Conservation (phyloP, 2,329 filamentous ascomycete genomes). For the Tolypocladium tropicale region DNA sequence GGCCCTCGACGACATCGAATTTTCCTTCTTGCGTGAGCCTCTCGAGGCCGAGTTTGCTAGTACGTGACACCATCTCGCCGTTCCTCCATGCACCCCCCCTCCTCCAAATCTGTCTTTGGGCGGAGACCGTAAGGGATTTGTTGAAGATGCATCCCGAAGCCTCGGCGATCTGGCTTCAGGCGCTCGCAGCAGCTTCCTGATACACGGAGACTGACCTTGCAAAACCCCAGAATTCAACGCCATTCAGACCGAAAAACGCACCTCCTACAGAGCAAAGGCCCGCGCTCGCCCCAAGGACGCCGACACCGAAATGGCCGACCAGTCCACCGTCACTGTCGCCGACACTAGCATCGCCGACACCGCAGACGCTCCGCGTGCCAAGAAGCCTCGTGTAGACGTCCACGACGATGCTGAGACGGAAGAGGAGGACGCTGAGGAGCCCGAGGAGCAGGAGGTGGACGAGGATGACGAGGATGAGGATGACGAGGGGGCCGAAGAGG, state of each 20-base stretch:
- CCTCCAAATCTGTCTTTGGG: too few species aligned
- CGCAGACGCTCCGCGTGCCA: slow-evolving; percentile 25
- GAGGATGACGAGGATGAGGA: slow-evolving; percentile 30
- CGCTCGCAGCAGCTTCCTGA: not conserved
- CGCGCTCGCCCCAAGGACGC: slow-evolving; percentile 35
- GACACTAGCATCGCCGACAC: slow-evolving; percentile 19
- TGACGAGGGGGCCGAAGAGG: slow-evolving; percentile 32
- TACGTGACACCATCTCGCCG: slow-evolving; percentile 26
- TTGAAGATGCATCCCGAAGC: not conserved
- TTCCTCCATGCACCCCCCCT: not conserved
- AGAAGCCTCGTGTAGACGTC: slow-evolving; percentile 33
- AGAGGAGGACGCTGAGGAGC: slow-evolving; percentile 33
- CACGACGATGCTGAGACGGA: slow-evolving; percentile 25
- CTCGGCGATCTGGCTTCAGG: too few species aligned
- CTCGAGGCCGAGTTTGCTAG: slow-evolving; percentile 69
- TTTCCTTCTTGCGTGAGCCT: slow-evolving; percentile 56
- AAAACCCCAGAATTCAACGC: slow-evolving; percentile 55
- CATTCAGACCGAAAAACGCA: slow-evolving; percentile 64
- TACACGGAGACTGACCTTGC: not conserved
- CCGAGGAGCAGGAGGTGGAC: slow-evolving; percentile 35
- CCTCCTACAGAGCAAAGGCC: slow-evolving; percentile 59
- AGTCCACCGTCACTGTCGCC: slow-evolving; percentile 14
- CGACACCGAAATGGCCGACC: slow-evolving; percentile 27
- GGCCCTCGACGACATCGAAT: slow-evolving; percentile 68
- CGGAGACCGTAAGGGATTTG: not conserved